These are phyloP conservation scores for Metschnikowia noctiluminum DNA, from an alignment of 805 yeast genomes.

Conservation along the genomic window DNA sequence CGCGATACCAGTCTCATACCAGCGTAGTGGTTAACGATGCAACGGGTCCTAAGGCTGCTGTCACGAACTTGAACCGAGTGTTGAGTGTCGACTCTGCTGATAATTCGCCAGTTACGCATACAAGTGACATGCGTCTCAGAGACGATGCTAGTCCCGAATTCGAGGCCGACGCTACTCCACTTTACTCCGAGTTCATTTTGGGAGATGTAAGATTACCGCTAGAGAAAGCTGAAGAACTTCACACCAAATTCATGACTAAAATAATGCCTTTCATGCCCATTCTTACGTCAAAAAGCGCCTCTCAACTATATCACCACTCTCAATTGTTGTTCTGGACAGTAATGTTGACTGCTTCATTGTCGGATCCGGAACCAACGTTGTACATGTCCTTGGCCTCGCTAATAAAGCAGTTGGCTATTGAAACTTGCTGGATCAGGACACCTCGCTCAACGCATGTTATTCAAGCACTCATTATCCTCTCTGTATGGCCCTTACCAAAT, in stretches of 20 bases:
- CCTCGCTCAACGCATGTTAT: conserved; percentile 93
- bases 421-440: conserved; percentile 88
- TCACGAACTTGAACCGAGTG: conserved; percentile 19
- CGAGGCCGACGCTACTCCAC: conserved; percentile 24
- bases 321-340: conserved; percentile 89
- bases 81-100: conserved; percentile 26
- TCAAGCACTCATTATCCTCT: conserved; percentile 80
- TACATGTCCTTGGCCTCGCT: conserved; percentile 73
- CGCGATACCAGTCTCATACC: background rate
- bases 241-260: conserved; percentile 60
- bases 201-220: conserved; percentile 72
- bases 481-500: conserved; percentile 91
- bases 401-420: conserved; percentile 83
- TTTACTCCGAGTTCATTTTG: conserved; percentile 56
- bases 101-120: conserved; percentile 27
- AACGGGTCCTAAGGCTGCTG: conserved; percentile 11
- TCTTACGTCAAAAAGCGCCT: conserved; percentile 63
- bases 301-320: conserved; percentile 77
- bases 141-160: conserved; percentile 7
- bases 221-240: conserved; percentile 68
- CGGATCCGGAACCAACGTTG: conserved; percentile 83
- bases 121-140: conserved; percentile 6
- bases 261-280: conserved; percentile 80
- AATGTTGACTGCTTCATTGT: conserved; percentile 76
- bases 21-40: conserved; percentile 12